Base-by-base conservation (phyloP, 2,329 filamentous ascomycete species). In the Trichoderma sp. region DNA sequence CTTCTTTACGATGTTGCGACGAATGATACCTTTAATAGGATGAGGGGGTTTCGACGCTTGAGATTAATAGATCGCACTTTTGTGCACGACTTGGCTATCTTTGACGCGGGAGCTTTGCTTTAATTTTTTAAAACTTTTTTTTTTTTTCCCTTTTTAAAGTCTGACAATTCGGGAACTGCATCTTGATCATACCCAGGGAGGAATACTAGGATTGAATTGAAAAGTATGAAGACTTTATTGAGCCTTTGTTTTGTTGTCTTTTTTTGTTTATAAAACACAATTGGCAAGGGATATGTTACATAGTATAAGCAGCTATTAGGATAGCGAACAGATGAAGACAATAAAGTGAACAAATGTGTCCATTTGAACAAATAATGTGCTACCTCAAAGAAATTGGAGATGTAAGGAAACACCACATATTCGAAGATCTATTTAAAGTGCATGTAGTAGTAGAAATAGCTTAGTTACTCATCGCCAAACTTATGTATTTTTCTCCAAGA, bases 151-250 rank as follows among this genome's bases (percentile, higher is more conserved):
- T n/a, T 62, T 33, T 60, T 19, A 57, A 49, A 49, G 59, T 29
- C n/a, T 59, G 55, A 47, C 27, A 52, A 37, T 52, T 47, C 40
- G 55, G 55, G 33, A 67, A 37, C 24, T 33, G 61, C 55, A 52
- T 27, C 49, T 64, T 56, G 61, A 59, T 37, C 63, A 67, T 67
- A 67, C 63, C 53, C 63, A 59, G 55, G 63, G 63, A 59, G 55
- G 55, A 43, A 56, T 67, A 58, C 11, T 33, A 58, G 53, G 63
- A 67, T 59, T 21, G 63, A 52, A 35, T 37, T 47, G 31, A 59
- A 67, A 43, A 58, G 59, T 21, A 57, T 47, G 49, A 56, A 55
- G 66, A 63, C 27, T 24, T 61, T 43, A 43, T 19, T 10, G 29
- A 49, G 37, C n/a, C 64, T 64, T 65, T 55, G n/a, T 40, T 65